Evolutionary conservation across 345 rosid species (phyloP).

Genomic region (Hirschfeldia incana): DNA sequence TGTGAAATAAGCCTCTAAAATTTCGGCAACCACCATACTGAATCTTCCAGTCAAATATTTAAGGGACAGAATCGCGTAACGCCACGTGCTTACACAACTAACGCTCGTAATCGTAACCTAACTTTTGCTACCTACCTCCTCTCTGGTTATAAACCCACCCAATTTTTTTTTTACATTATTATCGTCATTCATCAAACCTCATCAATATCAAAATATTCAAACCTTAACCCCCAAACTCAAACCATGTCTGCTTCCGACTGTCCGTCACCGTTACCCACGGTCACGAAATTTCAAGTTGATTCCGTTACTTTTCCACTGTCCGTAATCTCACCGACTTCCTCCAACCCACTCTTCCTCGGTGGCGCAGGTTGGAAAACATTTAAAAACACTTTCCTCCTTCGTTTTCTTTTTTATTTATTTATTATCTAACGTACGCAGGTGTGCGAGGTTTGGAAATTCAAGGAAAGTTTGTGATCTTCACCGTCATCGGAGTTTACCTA

Average conservation of each 20-base stretch:
- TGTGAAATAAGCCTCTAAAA: neutral
- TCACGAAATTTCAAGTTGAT: slow-evolving; percentile 51
- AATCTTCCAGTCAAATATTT: slow-evolving; percentile 12
- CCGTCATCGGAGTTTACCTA: slow-evolving; percentile 79
- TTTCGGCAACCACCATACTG: slow-evolving; percentile 16
- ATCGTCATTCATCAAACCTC: neutral
- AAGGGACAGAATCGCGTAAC: neutral
- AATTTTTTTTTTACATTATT: no score
- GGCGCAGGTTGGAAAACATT: slow-evolving; percentile 61
- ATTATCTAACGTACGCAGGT: slow-evolving; percentile 46
- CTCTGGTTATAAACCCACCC: neutral
- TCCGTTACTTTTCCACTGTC: slow-evolving; percentile 52
- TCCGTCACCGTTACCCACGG: slow-evolving; percentile 26
- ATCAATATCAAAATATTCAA: neutral
- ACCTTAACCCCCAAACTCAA: slow-evolving; percentile 2
- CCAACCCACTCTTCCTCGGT: slow-evolving; percentile 63
- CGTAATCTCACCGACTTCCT: slow-evolving; percentile 68
- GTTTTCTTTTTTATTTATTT: neutral
- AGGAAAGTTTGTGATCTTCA: slow-evolving; percentile 76
- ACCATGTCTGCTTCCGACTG: slow-evolving; percentile 22
- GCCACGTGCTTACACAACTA: neutral
- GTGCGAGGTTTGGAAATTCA: slow-evolving; percentile 71
- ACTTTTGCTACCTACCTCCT: slow-evolving; percentile 33
- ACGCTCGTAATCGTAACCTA: neutral
- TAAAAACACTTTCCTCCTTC: neutral